Evolutionary conservation across 202 grass and related monocot species (phyloP).

Genomic region (Saccharum hybrid): DNA sequence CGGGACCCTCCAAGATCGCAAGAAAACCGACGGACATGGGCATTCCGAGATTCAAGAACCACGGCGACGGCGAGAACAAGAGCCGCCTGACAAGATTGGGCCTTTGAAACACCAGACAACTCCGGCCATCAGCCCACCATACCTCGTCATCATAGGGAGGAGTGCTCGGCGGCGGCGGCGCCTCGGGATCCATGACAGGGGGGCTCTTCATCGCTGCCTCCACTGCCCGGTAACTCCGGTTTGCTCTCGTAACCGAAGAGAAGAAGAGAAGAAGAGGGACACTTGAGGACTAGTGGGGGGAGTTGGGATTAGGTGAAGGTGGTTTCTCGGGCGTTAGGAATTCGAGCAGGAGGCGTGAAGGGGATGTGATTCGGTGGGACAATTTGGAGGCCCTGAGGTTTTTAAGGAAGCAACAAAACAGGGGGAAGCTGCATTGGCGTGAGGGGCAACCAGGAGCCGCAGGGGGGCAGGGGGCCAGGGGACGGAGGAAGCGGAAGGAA

Average conservation of each 20-base stretch:
- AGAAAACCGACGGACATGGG: slow-evolving; percentile 18
- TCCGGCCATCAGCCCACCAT: not conserved
- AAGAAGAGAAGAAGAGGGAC: not conserved
- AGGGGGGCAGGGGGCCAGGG: too few relatives aligned
- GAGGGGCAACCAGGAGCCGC: slow-evolving; percentile 14
- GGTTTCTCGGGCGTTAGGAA: not conserved
- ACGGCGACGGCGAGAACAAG: slow-evolving; percentile 1
- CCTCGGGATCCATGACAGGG: slow-evolving; percentile 57
- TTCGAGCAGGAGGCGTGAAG: slow-evolving; percentile 18
- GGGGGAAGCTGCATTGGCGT: slow-evolving; percentile 44
- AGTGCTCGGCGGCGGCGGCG: slow-evolving; percentile 35
- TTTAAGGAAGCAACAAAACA: slow-evolving; percentile 48
- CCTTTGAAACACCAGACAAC: not conserved
- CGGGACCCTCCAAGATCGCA: slow-evolving; percentile 18
- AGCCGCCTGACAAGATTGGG: not conserved
- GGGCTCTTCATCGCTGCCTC: slow-evolving; percentile 49
- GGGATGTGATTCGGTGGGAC: slow-evolving; percentile 31
- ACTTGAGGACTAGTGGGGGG: slow-evolving; percentile 10
- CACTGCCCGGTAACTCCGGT: not conserved
- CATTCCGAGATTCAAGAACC: slow-evolving; percentile 38
- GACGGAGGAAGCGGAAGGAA: slow-evolving; percentile 3
- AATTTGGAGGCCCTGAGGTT: slow-evolving; percentile 34
- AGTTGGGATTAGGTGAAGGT: slow-evolving; percentile 36
- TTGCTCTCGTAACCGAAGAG: not conserved
- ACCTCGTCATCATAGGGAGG: slow-evolving; percentile 45